Percentiles rank a stretch among this genome's conserved stretches.
Evolutionary conservation across 768 basidiomycete species (phyloP).

Genomic region (Rhodotorula taiwanensis): DNA sequence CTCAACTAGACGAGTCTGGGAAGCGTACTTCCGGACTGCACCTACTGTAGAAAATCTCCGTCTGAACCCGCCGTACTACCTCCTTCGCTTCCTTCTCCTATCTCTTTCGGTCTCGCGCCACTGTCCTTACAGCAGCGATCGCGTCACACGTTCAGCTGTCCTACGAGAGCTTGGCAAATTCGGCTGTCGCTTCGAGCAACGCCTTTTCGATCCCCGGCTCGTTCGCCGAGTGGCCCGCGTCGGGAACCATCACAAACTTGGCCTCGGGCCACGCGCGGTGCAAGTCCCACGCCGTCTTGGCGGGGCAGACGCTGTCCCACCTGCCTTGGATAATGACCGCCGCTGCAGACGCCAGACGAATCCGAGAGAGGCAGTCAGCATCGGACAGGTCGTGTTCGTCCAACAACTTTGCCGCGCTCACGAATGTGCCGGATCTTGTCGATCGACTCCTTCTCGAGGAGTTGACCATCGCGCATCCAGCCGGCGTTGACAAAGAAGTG

Average conservation of each 20-base stretch:
- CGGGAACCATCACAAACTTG: constrained; percentile 48
- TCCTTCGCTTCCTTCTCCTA: too few species aligned
- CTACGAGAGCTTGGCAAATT: constrained; percentile 17
- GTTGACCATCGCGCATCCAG: constrained; percentile 51
- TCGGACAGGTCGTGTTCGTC: too few species aligned
- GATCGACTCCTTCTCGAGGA: constrained; percentile 19
- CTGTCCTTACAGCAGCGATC: too few species aligned
- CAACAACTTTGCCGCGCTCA: too few species aligned
- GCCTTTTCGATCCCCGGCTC: constrained; percentile 64
- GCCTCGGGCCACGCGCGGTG: constrained; percentile 37
- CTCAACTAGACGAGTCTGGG: constrained; percentile 8
- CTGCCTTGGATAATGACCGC: constrained; percentile 63
- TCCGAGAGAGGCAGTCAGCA: too few species aligned
- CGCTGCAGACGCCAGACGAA: too few species aligned
- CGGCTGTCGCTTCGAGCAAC: constrained; percentile 53
- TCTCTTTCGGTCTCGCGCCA: too few species aligned
- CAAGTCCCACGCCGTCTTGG: constrained; percentile 39
- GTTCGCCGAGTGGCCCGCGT: constrained; percentile 78
- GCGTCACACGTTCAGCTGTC: constrained; percentile 24
- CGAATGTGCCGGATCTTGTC: constrained; percentile 67
- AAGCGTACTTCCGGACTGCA: background rate
- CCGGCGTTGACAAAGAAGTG: constrained; percentile 73
- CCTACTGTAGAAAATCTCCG: too few species aligned
- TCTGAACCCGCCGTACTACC: too few species aligned
- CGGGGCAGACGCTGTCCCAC: constrained; percentile 82